Evolutionary conservation across 129 eudicot species (phyloP).

Genomic region (Flaveria bidentis): DNA sequence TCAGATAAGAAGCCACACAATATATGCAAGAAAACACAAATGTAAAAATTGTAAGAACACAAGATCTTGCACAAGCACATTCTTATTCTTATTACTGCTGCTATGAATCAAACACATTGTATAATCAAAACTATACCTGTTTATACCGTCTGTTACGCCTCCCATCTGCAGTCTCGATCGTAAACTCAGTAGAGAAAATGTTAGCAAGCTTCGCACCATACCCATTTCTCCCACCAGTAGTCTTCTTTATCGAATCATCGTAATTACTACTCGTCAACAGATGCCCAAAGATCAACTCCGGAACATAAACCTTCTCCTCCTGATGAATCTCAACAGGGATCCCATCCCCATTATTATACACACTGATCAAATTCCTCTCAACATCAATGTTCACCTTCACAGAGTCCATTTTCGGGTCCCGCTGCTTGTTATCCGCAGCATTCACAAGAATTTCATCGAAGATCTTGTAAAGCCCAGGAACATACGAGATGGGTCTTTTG

Average conservation of each 20-base stretch:
- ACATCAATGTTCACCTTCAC: conserved; percentile 61
- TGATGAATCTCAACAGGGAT: conserved; percentile 89
- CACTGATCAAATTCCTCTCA: conserved; percentile 56
- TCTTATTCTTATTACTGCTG: too few relatives aligned
- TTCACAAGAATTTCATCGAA: conserved; percentile 90
- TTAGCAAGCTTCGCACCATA: conserved; percentile 93
- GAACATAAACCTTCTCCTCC: conserved; percentile 91
- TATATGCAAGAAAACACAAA: neutral
- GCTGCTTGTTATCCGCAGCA: conserved; percentile 91
- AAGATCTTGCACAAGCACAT: neutral
- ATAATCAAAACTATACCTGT: conserved; percentile 47
- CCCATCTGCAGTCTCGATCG: conserved; percentile 92
- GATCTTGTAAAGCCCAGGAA: conserved; percentile 93
- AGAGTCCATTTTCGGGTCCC: conserved; percentile 77
- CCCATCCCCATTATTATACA: conserved; percentile 84
- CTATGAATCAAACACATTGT: neutral
- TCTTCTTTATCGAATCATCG: conserved; percentile 78
- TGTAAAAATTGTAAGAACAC: neutral
- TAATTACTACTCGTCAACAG: conserved; percentile 92
- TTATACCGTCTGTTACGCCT: conserved; percentile 72
- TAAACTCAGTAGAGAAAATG: conserved; percentile 83
- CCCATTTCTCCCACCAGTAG: conserved; percentile 95
- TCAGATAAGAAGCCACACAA: neutral
- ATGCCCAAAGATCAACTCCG: conserved; percentile 95
- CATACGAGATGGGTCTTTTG: conserved; percentile 41